Conservation (phyloP, 306 rosid species). For the Vigna mungo region DNA sequence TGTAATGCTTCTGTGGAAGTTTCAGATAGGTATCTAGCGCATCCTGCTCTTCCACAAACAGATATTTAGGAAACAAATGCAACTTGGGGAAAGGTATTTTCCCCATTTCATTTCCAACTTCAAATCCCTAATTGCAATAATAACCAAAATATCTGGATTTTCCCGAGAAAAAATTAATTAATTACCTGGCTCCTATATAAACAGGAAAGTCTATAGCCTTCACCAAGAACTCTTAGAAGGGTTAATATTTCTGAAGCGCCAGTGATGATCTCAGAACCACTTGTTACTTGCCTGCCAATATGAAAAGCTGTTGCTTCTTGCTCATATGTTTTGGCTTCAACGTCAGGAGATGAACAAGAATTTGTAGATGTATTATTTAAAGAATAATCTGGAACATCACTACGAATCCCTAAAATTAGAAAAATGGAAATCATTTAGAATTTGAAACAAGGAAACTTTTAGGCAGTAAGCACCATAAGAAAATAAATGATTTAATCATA, state of each 20-base stretch:
- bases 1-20: constrained; percentile 87
- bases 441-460: constrained; percentile 27
- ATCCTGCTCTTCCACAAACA: constrained; percentile 65
- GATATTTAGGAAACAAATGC: constrained; percentile 39
- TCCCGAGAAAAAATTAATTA: constrained; percentile 33
- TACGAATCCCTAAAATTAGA: constrained; percentile 65
- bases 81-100: constrained; percentile 33
- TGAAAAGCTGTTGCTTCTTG: constrained; percentile 62
- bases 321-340: constrained; percentile 68
- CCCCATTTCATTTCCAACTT: constrained; percentile 5
- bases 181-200: constrained; percentile 85
- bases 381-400: constrained; percentile 70
- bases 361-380: constrained; percentile 57
- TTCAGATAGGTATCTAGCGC: constrained; percentile 84
- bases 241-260: constrained; percentile 79
- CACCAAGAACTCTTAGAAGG: constrained; percentile 88
- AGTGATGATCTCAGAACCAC: constrained; percentile 59
- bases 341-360: constrained; percentile 61
- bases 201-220: constrained; percentile 93
- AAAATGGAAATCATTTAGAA: constrained; percentile 26
- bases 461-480: constrained; percentile 9
- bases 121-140: constrained; percentile 8
- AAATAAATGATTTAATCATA: constrained; percentile 14
- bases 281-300: constrained; percentile 55
- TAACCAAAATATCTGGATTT: constrained; percentile 23